phyloP scores from a whole-genome alignment of 75 land plant species.

The Gnetum montanum region DNA sequence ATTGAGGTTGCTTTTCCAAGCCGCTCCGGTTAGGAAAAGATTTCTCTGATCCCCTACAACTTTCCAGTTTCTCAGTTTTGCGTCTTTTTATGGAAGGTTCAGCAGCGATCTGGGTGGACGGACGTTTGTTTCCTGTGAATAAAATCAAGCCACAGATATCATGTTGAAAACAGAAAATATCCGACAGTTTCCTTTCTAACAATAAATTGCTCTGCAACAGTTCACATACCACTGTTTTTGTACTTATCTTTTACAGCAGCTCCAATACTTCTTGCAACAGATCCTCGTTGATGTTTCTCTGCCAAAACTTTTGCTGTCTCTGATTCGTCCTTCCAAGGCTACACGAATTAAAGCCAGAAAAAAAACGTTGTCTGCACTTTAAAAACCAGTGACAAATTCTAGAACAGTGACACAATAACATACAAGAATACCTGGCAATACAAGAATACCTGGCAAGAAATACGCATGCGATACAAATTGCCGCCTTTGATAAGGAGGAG shows the following conservation, averaged over 20 bases:
- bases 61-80: background rate
- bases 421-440: too few species aligned
- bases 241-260: background rate
- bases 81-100: slow-evolving; percentile 1
- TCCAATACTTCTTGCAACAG: slow-evolving; percentile 7
- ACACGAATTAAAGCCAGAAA: too few species aligned
- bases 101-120: background rate
- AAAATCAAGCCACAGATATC: background rate
- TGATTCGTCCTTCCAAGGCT: slow-evolving; percentile 14
- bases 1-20: background rate
- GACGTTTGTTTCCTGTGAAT: background rate
- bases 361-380: too few species aligned
- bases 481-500: slow-evolving; percentile 24
- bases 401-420: too few species aligned
- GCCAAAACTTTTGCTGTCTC: slow-evolving; percentile 9
- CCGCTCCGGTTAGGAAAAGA: too few species aligned
- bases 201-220: background rate
- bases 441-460: slow-evolving; percentile 11
- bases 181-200: background rate
- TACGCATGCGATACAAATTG: slow-evolving; percentile 19
- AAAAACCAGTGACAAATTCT: too few species aligned
- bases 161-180: background rate
- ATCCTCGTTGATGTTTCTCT: slow-evolving; percentile 17
- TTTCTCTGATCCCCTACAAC: background rate
- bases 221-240: slow-evolving; percentile 1